Conservation (phyloP, 106 monocot species). For the Platanthera guangdongensis region DNA sequence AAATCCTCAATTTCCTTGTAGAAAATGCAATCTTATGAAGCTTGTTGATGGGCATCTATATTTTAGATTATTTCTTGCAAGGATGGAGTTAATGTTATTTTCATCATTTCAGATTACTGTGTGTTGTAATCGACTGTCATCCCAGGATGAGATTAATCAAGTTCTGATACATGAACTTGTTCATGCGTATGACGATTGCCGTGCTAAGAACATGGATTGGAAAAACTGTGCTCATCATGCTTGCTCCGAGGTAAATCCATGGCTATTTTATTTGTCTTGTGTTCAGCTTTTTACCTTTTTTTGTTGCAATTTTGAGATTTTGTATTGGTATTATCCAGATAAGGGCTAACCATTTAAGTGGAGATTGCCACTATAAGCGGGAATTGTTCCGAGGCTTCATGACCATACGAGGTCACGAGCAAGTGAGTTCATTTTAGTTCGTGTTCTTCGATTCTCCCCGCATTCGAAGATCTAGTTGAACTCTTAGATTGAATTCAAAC, state of each 20-base stretch:
- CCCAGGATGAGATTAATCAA: conserved; percentile 85
- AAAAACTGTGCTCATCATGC: conserved; percentile 98
- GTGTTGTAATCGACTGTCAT: conserved; percentile 73
- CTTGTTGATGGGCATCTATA: background rate
- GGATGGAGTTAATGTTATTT: background rate
- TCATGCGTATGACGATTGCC: conserved; percentile 97
- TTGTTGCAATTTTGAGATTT: background rate
- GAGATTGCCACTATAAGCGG: conserved; percentile 78
- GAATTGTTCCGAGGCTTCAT: conserved; percentile 70
- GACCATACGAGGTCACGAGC: conserved; percentile 73
- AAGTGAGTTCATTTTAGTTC: conserved; percentile 29
- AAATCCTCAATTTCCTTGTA: background rate
- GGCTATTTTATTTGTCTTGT: background rate
- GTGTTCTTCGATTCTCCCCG: background rate
- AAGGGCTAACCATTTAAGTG: conserved; percentile 84
- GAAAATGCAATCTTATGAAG: background rate
- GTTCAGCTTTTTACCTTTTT: background rate
- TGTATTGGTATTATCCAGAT: conserved; percentile 26
- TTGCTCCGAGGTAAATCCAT: conserved; percentile 73
- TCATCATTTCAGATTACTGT: conserved; percentile 55
- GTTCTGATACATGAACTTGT: conserved; percentile 92
- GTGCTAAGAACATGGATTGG: conserved; percentile 84
- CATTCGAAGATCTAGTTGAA: background rate
- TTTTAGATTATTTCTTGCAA: background rate
- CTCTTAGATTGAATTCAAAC: background rate